phyloP scores from a whole-genome alignment of 2,329 filamentous ascomycete genomes.

The Pseudocercospora fijiensis region DNA sequence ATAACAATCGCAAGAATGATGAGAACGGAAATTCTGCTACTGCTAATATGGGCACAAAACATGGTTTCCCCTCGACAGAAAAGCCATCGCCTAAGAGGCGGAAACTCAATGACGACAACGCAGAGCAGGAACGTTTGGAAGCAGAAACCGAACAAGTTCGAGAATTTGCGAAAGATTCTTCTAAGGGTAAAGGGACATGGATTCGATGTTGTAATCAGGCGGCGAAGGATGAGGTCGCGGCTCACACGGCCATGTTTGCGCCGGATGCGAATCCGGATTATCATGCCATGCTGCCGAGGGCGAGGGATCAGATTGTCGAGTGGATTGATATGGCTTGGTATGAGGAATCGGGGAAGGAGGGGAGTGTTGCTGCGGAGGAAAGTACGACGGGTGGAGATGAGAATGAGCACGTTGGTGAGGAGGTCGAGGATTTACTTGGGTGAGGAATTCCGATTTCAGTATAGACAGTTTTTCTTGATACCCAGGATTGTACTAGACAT shows the following conservation, averaged over 20 bases:
- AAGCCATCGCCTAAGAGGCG: slow-evolving; percentile 13
- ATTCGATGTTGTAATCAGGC: slow-evolving; percentile 73
- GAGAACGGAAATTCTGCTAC: too few species aligned
- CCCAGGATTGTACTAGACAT: background rate
- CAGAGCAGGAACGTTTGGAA: slow-evolving; percentile 32
- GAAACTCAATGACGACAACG: slow-evolving; percentile 15
- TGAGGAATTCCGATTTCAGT: background rate
- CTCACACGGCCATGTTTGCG: slow-evolving; percentile 81
- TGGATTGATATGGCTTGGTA: slow-evolving; percentile 53
- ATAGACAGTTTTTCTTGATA: background rate
- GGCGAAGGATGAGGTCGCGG: slow-evolving; percentile 73
- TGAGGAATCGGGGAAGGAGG: slow-evolving; percentile 22
- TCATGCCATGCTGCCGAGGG: slow-evolving; percentile 63
- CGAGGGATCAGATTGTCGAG: slow-evolving; percentile 62
- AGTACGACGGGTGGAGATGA: background rate
- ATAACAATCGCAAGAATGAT: slow-evolving; percentile 13
- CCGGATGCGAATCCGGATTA: slow-evolving; percentile 71
- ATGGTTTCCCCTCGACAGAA: slow-evolving; percentile 17
- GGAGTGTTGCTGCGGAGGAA: background rate
- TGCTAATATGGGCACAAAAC: slow-evolving; percentile 32
- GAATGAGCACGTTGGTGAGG: background rate
- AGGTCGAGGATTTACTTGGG: slow-evolving; percentile 2
- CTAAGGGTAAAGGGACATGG: slow-evolving; percentile 56
- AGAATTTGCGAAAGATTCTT: slow-evolving; percentile 33
- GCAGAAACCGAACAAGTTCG: slow-evolving; percentile 39